phyloP scores from a whole-genome alignment of 1,284 basidiomycete species.

The Puccinia hordei region DNA sequence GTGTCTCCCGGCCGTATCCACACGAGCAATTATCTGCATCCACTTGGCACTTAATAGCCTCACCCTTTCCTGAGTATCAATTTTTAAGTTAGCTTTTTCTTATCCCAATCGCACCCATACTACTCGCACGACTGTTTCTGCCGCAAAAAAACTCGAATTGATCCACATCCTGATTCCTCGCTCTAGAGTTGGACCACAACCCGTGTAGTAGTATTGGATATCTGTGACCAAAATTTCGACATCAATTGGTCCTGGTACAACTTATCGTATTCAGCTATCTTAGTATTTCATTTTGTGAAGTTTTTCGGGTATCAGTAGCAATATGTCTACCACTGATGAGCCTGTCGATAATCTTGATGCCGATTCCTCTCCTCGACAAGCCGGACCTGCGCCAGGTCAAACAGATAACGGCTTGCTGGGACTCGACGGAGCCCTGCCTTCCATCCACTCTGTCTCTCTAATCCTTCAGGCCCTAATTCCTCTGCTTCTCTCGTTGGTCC shows the following conservation, averaged over 20 bases:
- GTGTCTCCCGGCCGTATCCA: neutral
- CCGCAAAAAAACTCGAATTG: neutral
- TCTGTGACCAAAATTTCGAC: too few species aligned
- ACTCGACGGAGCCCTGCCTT: constrained; percentile 12
- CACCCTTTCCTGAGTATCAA: neutral
- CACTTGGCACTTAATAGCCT: neutral
- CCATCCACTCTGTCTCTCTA: constrained; percentile 13
- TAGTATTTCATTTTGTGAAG: neutral
- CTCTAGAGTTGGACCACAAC: neutral
- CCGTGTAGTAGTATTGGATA: neutral
- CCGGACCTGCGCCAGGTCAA: neutral
- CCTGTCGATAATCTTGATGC: neutral
- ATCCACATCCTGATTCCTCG: neutral
- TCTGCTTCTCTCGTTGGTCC: constrained; percentile 11
- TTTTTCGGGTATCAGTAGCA: too few species aligned
- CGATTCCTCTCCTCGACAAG: neutral
- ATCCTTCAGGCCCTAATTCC: constrained; percentile 28
- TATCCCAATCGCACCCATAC: neutral
- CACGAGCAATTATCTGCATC: neutral
- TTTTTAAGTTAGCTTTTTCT: neutral
- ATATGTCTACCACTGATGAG: constrained; percentile 2
- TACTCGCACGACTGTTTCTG: neutral
- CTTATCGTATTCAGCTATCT: neutral
- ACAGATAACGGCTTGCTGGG: neutral
- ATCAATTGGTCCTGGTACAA: neutral